phyloP scores from a whole-genome alignment of 495 filamentous ascomycete species.

The Tetracladium marchalianum region DNA sequence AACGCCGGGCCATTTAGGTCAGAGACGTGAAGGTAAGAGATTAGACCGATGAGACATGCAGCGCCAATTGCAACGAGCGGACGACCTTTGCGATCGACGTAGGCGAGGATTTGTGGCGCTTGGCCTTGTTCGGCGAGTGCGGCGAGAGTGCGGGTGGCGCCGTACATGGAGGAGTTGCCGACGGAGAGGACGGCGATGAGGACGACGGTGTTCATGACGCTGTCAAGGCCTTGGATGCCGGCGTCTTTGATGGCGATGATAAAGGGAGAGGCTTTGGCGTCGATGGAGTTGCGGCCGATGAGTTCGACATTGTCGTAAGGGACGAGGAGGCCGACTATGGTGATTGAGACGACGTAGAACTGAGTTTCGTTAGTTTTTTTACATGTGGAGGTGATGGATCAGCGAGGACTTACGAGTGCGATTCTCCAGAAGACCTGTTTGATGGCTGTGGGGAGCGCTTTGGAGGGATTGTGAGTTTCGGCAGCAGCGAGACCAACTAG shows the following conservation, averaged over 20 bases:
- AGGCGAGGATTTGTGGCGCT: conserved; percentile 65
- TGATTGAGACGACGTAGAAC: conserved; percentile 73
- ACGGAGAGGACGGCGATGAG: conserved; percentile 84
- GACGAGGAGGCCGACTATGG: conserved; percentile 65
- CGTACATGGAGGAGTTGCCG: conserved; percentile 85
- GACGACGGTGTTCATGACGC: conserved; percentile 85
- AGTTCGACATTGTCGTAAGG: conserved; percentile 54
- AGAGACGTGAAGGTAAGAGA: conserved; percentile 70
- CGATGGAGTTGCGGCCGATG: conserved; percentile 47
- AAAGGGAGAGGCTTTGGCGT: conserved; percentile 72
- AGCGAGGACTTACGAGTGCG: conserved; percentile 40
- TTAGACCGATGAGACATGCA: conserved; percentile 57
- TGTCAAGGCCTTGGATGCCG: conserved; percentile 66
- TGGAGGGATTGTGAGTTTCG: conserved; percentile 78
- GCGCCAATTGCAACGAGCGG: conserved; percentile 67
- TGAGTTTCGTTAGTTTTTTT: conserved; percentile 26
- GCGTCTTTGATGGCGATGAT: conserved; percentile 81
- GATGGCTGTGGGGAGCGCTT: conserved; percentile 74
- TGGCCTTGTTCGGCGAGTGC: conserved; percentile 81
- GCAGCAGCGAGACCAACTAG: conserved; percentile 84
- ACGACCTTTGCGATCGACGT: conserved; percentile 79
- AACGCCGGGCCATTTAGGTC: conserved; percentile 56
- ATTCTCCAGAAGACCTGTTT: conserved; percentile 98
- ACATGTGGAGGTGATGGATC: background rate
- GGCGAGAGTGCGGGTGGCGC: conserved; percentile 74